phyloP scores from a whole-genome alignment of 257 asterid species.

The Rehmannia glutinosa region DNA sequence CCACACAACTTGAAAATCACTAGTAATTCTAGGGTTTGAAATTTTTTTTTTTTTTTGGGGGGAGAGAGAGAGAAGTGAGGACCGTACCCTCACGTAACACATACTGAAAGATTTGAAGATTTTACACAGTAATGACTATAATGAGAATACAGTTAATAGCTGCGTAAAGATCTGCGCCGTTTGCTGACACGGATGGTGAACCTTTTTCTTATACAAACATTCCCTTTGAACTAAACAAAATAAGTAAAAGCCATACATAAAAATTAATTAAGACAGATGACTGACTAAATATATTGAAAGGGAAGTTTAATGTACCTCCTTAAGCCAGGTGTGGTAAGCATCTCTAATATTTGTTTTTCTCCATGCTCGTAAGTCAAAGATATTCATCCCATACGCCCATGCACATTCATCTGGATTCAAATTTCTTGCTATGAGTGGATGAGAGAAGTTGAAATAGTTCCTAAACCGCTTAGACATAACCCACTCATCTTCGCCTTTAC shows the following conservation, averaged over 20 bases:
- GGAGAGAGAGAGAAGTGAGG: too few relatives aligned
- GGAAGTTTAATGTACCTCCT: conserved; percentile 48
- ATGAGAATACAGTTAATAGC: neutral
- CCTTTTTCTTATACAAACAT: neutral
- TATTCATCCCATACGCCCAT: conserved; percentile 99
- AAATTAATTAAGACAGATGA: neutral
- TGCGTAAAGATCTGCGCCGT: neutral
- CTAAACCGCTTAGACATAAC: conserved; percentile 91
- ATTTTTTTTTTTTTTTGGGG: neutral
- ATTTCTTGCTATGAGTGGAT: conserved; percentile 71
- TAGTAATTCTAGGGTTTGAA: neutral
- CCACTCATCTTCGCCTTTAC: conserved; percentile 90
- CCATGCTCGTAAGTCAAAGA: conserved; percentile 84
- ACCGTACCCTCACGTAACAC: too few relatives aligned
- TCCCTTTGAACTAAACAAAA: neutral
- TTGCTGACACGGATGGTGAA: neutral
- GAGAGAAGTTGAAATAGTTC: conserved; percentile 93
- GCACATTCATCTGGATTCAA: conserved; percentile 94
- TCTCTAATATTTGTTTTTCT: conserved; percentile 69
- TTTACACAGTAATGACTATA: neutral
- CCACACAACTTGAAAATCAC: neutral
- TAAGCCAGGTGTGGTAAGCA: conserved; percentile 82
- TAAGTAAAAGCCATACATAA: neutral
- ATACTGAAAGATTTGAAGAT: too few relatives aligned
- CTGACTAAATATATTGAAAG: neutral